Evolutionary conservation across 2,329 filamentous ascomycete genomes (phyloP).

Genomic region (Aspergillus tamarii): DNA sequence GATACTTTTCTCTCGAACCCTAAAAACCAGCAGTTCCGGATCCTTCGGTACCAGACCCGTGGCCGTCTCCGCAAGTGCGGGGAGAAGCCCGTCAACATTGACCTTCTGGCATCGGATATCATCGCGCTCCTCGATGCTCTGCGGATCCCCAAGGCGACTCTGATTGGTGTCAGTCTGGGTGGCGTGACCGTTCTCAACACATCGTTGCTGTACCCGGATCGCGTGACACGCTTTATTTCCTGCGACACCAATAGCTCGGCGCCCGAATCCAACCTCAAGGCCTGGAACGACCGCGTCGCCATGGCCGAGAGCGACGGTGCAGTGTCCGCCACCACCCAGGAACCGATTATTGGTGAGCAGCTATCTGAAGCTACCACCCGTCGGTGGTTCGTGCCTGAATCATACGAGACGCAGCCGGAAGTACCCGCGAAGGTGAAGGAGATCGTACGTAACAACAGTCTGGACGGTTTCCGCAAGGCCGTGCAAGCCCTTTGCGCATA

Average conservation of each 20-base stretch:
- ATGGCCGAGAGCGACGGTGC: conserved; percentile 63
- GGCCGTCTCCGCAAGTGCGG: conserved; percentile 59
- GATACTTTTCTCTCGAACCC: conserved; percentile 58
- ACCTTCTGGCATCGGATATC: conserved; percentile 70
- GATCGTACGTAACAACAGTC: conserved; percentile 70
- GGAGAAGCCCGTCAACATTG: conserved; percentile 58
- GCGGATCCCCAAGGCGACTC: conserved; percentile 66
- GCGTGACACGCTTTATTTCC: conserved; percentile 65
- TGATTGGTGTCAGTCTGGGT: conserved; percentile 80
- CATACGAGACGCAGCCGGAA: conserved; percentile 60
- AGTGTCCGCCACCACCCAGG: conserved; percentile 39
- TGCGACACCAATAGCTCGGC: conserved; percentile 79
- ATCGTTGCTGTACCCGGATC: conserved; percentile 66
- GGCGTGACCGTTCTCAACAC: conserved; percentile 77
- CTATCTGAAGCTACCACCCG: conserved; percentile 72
- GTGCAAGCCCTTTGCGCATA: conserved; percentile 64
- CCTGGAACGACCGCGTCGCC: conserved; percentile 76
- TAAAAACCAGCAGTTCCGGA: conserved; percentile 64
- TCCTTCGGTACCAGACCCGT: conserved; percentile 77
- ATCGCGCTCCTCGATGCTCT: conserved; percentile 68
- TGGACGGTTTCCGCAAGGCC: conserved; percentile 79
- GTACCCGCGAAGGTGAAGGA: conserved; percentile 62
- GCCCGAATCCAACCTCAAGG: conserved; percentile 72
- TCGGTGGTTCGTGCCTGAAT: conserved; percentile 71
- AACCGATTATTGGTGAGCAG: conserved; percentile 61